Base-by-base conservation (phyloP, 1,284 basidiomycete species). In the Neonothopanus nambi region DNA sequence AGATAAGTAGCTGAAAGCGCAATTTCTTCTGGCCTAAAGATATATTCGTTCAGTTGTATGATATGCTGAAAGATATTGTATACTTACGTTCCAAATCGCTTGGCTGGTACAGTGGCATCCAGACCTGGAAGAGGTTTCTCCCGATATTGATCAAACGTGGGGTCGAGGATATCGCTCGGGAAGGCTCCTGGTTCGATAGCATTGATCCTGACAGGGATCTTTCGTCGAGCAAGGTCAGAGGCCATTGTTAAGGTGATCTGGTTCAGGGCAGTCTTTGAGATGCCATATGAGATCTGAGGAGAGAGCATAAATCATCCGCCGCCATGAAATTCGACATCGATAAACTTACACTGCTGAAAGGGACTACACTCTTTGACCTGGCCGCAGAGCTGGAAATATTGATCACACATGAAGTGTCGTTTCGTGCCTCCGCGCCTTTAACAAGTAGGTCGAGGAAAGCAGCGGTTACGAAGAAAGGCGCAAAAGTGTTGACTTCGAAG, bases 241-340 rank as follows among this genome's bases (percentile, higher is more conserved):
- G 77, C 67, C 50, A 81, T 58, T 69, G 79, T 70, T 58, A 70
- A 72, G 4, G 75, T 75, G 9, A 82, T 66, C 47, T 80, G 77
- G 11, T 72, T 66, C 3, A 70, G 68, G 0, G 77, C 80, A 1
- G 77, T 77, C 60, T 82, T 81, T 12, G 72, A 60, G 47, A 38
- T 36, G n/a, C 37, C 28, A 24, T 57, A 57, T 12, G 56, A 18
- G 17, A 54, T 20, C 43, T 45, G 7, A 15, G 28, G 15, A 13
- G 41, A 42, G 11, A 11, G 28, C 24, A 26, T 33, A 3, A 33
- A 13, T 33, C 8, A 9, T 8, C 30, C 13, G 13, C 13, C 30
- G 30, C 30, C 9, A 9, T 9, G 2, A 11, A 13, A 9, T 8
- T 9, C 9, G 24, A 45, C n/a, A n/a, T n/a, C n/a, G 30, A 33